These are phyloP conservation scores for Fusarium fracticaudum DNA, from an alignment of 2,329 filamentous ascomycete species.

Conservation along the genomic window DNA sequence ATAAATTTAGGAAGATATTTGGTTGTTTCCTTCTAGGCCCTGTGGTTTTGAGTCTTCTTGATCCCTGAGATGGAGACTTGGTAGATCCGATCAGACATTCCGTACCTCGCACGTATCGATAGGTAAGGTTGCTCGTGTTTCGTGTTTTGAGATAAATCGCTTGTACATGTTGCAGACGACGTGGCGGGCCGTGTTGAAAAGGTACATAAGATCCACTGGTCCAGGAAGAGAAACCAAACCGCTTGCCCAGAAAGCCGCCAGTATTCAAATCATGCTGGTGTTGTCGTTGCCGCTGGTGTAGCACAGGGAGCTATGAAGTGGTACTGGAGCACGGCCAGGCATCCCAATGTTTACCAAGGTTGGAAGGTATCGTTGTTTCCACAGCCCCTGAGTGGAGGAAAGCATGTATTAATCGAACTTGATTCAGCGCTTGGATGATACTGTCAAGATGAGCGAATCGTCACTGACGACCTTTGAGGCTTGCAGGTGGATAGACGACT, in stretches of 20 bases:
- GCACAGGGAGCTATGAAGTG: slow-evolving; percentile 6
- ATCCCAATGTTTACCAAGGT: slow-evolving; percentile 8
- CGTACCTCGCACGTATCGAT: slow-evolving; percentile 1
- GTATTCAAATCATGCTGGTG: slow-evolving; percentile 3
- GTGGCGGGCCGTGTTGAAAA: slow-evolving; percentile 25
- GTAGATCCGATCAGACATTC: background rate
- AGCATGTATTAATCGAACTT: background rate
- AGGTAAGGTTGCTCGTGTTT: slow-evolving; percentile 7
- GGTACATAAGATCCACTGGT: slow-evolving; percentile 20
- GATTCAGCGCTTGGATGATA: slow-evolving; percentile 18
- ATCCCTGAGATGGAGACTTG: background rate
- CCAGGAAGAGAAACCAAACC: slow-evolving; percentile 7
- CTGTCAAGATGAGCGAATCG: background rate
- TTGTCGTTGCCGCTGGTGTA: background rate
- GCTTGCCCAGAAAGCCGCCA: slow-evolving; percentile 7
- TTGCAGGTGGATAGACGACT: slow-evolving; percentile 5
- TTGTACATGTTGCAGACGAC: slow-evolving; percentile 20
- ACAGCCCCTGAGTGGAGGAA: slow-evolving; percentile 30
- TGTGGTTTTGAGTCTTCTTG: background rate
- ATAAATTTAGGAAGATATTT: background rate
- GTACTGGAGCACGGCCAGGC: slow-evolving; percentile 2
- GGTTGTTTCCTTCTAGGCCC: background rate
- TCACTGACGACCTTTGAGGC: slow-evolving; percentile 1
- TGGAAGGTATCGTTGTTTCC: slow-evolving; percentile 16
- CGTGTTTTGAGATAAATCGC: slow-evolving; percentile 25